Evolutionary conservation across 176 grass and related monocot species (phyloP).

Genomic region (Carex parvula): DNA sequence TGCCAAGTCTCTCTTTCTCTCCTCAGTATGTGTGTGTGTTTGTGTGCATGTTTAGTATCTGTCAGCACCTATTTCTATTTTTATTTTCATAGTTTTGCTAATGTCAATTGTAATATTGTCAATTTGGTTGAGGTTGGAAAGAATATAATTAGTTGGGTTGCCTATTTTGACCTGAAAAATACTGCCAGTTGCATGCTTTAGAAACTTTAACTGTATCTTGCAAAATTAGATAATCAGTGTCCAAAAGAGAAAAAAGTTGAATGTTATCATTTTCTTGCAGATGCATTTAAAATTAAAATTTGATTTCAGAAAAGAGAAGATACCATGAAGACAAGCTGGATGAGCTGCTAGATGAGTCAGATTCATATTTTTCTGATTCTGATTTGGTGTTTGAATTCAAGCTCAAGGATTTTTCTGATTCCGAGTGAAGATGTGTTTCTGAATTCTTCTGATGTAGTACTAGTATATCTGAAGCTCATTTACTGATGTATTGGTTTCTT

Average conservation of each 20-base stretch:
- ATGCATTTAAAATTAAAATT: neutral
- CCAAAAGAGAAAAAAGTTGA: neutral
- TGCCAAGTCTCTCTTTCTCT: neutral
- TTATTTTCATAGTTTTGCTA: neutral
- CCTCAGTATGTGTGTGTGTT: neutral
- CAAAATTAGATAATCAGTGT: neutral
- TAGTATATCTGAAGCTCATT: neutral
- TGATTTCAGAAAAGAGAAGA: slow-evolving; percentile 8
- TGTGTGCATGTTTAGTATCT: neutral
- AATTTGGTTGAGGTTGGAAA: neutral
- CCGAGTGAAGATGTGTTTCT: neutral
- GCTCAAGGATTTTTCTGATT: slow-evolving; percentile 10
- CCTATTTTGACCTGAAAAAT: neutral
- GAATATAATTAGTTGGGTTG: neutral
- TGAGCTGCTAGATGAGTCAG: neutral
- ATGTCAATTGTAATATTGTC: neutral
- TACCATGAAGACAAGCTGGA: neutral
- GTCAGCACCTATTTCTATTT: neutral
- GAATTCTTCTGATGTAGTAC: neutral
- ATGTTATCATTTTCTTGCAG: neutral
- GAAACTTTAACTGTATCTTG: neutral
- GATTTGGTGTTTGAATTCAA: slow-evolving; percentile 1
- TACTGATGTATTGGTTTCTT: neutral
- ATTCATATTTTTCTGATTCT: neutral
- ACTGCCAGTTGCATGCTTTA: neutral